Evolutionary conservation across 176 grass and related monocot species (phyloP).

Genomic region (Canna indica): DNA sequence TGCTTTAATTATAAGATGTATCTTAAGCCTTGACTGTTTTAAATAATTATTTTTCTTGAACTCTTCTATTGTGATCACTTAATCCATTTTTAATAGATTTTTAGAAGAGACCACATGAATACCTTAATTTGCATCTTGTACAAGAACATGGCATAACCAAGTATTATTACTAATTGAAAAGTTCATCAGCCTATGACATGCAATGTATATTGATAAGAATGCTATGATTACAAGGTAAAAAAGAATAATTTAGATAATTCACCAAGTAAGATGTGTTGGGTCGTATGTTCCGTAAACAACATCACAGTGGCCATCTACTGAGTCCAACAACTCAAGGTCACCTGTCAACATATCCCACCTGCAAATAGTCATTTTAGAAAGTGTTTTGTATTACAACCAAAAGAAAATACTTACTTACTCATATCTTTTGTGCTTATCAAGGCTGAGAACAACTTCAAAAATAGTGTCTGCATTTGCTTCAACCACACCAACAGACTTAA

Average conservation of each 20-base stretch:
- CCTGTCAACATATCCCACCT: slow-evolving; percentile 94
- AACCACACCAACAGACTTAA: slow-evolving; percentile 79
- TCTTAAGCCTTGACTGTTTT: too few species aligned
- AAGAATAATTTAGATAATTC: slow-evolving; percentile 22
- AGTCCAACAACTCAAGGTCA: slow-evolving; percentile 66
- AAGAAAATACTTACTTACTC: slow-evolving; percentile 43
- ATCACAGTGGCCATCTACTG: slow-evolving; percentile 71
- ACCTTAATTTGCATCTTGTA: too few species aligned
- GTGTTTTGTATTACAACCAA: not conserved
- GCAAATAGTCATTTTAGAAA: slow-evolving; percentile 26
- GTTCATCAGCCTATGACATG: not conserved
- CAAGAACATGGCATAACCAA: too few species aligned
- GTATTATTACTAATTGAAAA: too few species aligned
- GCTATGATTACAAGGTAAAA: slow-evolving; percentile 6
- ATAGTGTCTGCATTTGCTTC: slow-evolving; percentile 66
- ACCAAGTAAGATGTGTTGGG: slow-evolving; percentile 73
- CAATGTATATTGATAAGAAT: not conserved
- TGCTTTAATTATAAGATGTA: too few species aligned
- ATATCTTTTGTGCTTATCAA: slow-evolving; percentile 66
- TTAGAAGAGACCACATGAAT: not conserved
- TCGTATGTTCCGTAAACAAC: slow-evolving; percentile 91
- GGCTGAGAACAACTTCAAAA: slow-evolving; percentile 57
- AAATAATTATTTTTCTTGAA: not conserved
- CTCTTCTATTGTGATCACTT: not conserved
- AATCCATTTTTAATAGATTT: not conserved